Conservation (phyloP, 495 filamentous ascomycete species). For the Neurospora pannonica region DNA sequence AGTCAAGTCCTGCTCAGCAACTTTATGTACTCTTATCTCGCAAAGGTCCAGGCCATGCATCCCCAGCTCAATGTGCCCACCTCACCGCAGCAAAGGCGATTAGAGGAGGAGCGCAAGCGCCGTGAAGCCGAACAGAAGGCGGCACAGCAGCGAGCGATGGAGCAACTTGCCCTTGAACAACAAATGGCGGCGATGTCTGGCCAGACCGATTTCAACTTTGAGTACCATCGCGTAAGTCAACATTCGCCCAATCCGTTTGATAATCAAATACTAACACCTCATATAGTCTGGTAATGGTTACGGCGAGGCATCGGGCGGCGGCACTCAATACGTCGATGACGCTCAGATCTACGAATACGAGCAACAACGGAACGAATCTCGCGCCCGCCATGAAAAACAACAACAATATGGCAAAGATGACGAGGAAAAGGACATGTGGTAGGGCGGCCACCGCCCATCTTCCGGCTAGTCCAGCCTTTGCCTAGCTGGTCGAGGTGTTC, state of each 20-base stretch:
- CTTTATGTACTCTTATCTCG: slow-evolving; percentile 99
- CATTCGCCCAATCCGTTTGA: no score
- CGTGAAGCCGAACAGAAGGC: slow-evolving; percentile 50
- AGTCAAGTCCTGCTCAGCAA: slow-evolving; percentile 97
- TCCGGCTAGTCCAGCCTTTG: not conserved
- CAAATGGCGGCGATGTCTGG: slow-evolving; percentile 36
- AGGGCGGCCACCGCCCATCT: slow-evolving; percentile 8
- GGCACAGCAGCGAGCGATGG: slow-evolving; percentile 33
- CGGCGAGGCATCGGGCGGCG: slow-evolving; percentile 26
- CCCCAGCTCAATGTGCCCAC: slow-evolving; percentile 76
- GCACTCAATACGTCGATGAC: slow-evolving; percentile 35
- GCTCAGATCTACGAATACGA: slow-evolving; percentile 42
- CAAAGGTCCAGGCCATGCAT: slow-evolving; percentile 97
- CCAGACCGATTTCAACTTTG: slow-evolving; percentile 35
- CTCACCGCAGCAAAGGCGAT: slow-evolving; percentile 52
- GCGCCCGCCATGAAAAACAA: slow-evolving; percentile 7
- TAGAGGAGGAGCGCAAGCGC: slow-evolving; percentile 53
- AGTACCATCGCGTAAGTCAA: slow-evolving; percentile 42
- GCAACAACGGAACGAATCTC: slow-evolving; percentile 11
- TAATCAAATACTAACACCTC: slow-evolving; percentile 12
- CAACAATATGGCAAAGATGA: slow-evolving; percentile 9
- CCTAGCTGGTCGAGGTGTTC: not conserved
- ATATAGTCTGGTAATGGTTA: slow-evolving; percentile 33
- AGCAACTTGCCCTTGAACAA: slow-evolving; percentile 34
- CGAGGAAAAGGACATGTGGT: slow-evolving; percentile 23